Conservation (phyloP, 2,329 filamentous ascomycete genomes). For the Teratosphaeria pseudoeucalypti region DNA sequence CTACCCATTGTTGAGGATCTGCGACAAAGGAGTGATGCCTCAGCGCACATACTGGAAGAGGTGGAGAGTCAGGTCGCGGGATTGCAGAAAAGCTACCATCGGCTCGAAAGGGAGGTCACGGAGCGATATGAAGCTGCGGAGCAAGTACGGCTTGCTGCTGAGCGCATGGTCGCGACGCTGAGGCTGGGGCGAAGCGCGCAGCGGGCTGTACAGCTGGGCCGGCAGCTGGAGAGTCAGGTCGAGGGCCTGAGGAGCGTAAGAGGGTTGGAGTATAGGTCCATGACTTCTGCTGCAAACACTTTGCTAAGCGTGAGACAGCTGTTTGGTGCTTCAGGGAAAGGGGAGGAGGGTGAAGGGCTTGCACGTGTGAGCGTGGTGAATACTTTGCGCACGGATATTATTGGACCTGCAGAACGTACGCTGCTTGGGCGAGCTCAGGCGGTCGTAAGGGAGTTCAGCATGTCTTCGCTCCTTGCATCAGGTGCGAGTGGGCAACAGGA, state of each 20-base stretch:
- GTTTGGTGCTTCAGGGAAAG: slow-evolving; percentile 54
- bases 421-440: slow-evolving; percentile 67
- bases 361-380: slow-evolving; percentile 62
- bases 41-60: slow-evolving; percentile 59
- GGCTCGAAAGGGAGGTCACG: slow-evolving; percentile 77
- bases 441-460: slow-evolving; percentile 71
- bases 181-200: slow-evolving; percentile 65
- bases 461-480: slow-evolving; percentile 42
- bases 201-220: slow-evolving; percentile 67
- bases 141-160: slow-evolving; percentile 65
- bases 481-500: slow-evolving; percentile 5
- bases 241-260: slow-evolving; percentile 38
- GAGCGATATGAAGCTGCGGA: slow-evolving; percentile 78
- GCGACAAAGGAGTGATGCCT: slow-evolving; percentile 60
- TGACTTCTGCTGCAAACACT: slow-evolving; percentile 74
- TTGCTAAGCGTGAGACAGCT: slow-evolving; percentile 66
- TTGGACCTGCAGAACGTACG: slow-evolving; percentile 61
- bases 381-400: slow-evolving; percentile 58
- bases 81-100: slow-evolving; percentile 73
- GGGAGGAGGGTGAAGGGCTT: slow-evolving; percentile 68
- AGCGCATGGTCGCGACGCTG: slow-evolving; percentile 70
- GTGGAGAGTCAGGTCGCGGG: slow-evolving; percentile 71
- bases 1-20: slow-evolving; percentile 73
- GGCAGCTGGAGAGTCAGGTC: slow-evolving; percentile 81
- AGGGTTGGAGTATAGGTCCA: slow-evolving; percentile 48